Conservation (phyloP, 345 rosid genomes). For the Aurinia saxatilis region DNA sequence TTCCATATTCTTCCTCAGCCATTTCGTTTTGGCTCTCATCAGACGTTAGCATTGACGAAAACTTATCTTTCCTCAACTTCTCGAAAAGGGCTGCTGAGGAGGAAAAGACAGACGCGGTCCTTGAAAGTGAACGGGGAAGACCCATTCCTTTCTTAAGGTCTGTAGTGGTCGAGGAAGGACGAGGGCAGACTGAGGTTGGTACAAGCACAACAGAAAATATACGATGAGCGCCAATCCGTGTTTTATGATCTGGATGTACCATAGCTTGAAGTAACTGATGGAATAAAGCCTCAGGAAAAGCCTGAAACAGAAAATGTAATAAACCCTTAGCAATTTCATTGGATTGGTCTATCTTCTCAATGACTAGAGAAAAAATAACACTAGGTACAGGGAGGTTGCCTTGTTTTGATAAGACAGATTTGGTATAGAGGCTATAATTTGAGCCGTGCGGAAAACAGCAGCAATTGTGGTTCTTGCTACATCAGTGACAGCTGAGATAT, state of each 20-base stretch:
- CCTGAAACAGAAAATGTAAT: conserved; percentile 35
- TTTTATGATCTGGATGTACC: conserved; percentile 95
- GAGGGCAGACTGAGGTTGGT: conserved; percentile 76
- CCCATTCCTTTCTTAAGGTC: conserved; percentile 46
- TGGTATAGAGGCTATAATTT: conserved; percentile 79
- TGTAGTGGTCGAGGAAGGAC: conserved; percentile 36
- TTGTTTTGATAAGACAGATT: conserved; percentile 75
- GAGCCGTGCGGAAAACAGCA: conserved; percentile 90
- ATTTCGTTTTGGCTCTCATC: conserved; percentile 32
- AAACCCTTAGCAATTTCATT: not conserved
- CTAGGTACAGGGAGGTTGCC: conserved; percentile 34
- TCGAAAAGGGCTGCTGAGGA: conserved; percentile 98
- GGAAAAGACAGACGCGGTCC: conserved; percentile 95
- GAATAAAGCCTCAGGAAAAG: conserved; percentile 92
- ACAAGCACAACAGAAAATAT: conserved; percentile 93
- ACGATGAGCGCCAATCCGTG: conserved; percentile 85
- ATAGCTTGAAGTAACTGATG: conserved; percentile 89
- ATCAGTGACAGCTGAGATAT: conserved; percentile 64
- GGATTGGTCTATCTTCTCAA: not conserved
- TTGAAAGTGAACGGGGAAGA: conserved; percentile 72
- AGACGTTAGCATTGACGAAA: conserved; percentile 27
- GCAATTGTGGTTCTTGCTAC: conserved; percentile 70
- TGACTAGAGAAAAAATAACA: not conserved
- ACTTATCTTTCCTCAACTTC: conserved; percentile 62
- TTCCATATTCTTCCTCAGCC: conserved; percentile 35